Evolutionary conservation across 139 green algal species (phyloP), one percentile per base, ranked within the genome.

Genomic region (Micractinium sp.): DNA sequence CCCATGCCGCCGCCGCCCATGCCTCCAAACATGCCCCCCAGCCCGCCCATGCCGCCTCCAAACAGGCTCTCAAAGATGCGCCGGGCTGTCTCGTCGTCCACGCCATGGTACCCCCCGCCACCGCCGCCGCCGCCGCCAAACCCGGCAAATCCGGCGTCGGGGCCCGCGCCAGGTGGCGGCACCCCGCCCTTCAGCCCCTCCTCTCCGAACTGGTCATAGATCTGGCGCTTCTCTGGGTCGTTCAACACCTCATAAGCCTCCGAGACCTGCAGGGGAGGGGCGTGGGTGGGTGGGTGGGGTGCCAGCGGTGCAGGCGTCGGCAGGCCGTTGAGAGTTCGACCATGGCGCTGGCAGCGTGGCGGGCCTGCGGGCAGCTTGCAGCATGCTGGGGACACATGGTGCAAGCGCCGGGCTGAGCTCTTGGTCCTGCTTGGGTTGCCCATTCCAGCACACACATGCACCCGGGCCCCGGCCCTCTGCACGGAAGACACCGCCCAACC

Each of bases 201-300:
- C 92, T 99, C 98, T 9, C 98, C 98, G 90, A 99, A 96, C 16
- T 90, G 89, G 87, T 99, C 98, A 82, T 99, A 99, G 27, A 99
- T 97, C 31, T 95, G 84, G 0, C 93, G 86, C 79, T 95, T 95
- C 29, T 95, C 80, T 7, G 91, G 85, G 33, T 95, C 93, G 15
- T 38, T 85, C 0, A 95, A 87, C 16, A 95, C 91, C 73, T 91
- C 89, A 39, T 94, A 95, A 27, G 93, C 93, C 61, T 94, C 93
- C 0, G 41, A 35, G 3, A 90, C 39, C 53, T 82, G 77, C 47
- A 56, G 47, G 47, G 47, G 9, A 16, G 47, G 47, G 47, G 47
- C 47, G 47, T 56, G 47, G 47, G 47, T 56, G 47, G 47, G 47
- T 16, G 47, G 47, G 47, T 5, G 9, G 47, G 47, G 47, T 56